Conservation (phyloP, 371 early-diverging fungal species). For the Mortierella sp. region DNA sequence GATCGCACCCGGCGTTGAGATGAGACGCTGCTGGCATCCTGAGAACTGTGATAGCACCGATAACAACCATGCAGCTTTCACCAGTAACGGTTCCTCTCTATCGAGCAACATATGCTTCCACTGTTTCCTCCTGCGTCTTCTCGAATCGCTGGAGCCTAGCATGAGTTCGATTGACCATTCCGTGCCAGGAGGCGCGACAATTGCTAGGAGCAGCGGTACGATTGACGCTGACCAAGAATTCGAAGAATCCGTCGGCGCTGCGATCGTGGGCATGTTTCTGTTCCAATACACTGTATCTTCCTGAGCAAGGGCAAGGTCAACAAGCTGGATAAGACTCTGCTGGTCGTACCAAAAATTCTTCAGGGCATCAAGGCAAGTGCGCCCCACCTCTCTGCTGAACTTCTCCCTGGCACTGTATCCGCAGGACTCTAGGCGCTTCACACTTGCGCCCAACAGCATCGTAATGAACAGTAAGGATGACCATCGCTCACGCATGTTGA, state of each 20-base stretch:
- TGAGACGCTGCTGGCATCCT: conserved; percentile 31
- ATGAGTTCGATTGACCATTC: conserved; percentile 31
- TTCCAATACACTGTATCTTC: conserved; percentile 6
- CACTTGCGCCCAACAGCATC: conserved; percentile 16
- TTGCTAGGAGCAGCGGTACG: conserved; percentile 24
- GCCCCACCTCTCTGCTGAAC: conserved; percentile 8
- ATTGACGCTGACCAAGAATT: conserved; percentile 5
- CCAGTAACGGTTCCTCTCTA: conserved; percentile 10
- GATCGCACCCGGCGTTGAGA: conserved; percentile 30
- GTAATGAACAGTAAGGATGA: conserved; percentile 23
- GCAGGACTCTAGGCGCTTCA: conserved; percentile 11
- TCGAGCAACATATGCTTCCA: conserved; percentile 28
- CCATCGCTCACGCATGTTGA: conserved; percentile 50
- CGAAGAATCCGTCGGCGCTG: not conserved
- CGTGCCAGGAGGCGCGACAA: conserved; percentile 21
- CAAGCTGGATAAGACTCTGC: conserved; percentile 16
- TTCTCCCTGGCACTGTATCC: conserved; percentile 6
- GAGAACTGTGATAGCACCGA: conserved; percentile 15
- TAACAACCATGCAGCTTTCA: conserved; percentile 24
- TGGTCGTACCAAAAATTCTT: conserved; percentile 37
- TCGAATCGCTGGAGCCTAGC: not conserved
- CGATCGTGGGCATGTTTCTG: conserved; percentile 9
- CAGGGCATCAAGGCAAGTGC: conserved; percentile 19
- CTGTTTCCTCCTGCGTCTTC: not conserved
- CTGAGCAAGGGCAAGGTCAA: conserved; percentile 9